Evolutionary conservation across 2,329 filamentous ascomycete species (phyloP).

Genomic region (Fusarium beomiforme): DNA sequence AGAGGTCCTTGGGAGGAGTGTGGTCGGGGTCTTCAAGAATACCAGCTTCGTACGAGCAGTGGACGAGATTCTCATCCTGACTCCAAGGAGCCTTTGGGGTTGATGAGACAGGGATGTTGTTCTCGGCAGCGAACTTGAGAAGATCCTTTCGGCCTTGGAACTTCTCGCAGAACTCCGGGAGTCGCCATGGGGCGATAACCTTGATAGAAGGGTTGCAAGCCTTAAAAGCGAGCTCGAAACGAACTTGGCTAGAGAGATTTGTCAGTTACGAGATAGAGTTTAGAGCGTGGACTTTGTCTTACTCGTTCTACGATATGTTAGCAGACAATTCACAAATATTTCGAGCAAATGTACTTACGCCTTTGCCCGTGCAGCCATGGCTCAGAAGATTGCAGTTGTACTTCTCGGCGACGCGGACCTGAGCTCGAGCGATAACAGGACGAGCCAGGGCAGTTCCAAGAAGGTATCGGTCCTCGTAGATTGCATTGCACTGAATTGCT

Average conservation of each 20-base stretch:
- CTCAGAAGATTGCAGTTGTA: constrained; percentile 53
- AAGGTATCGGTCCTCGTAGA: constrained; percentile 51
- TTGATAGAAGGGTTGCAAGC: constrained; percentile 70
- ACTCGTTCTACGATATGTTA: constrained; percentile 42
- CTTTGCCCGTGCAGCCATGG: constrained; percentile 71
- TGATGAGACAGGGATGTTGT: constrained; percentile 76
- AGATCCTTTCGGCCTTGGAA: constrained; percentile 58
- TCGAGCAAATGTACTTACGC: constrained; percentile 50
- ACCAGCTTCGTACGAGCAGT: constrained; percentile 30
- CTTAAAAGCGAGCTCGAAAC: constrained; percentile 51
- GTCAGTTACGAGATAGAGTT: not conserved
- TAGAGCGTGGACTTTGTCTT: constrained; percentile 18
- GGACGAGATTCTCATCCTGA: constrained; percentile 53
- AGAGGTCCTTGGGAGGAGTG: constrained; percentile 75
- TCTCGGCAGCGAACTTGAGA: constrained; percentile 69
- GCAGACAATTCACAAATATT: not conserved
- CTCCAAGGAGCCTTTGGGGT: constrained; percentile 78
- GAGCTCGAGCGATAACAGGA: constrained; percentile 71
- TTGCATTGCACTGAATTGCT: constrained; percentile 69
- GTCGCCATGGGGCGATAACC: constrained; percentile 79
- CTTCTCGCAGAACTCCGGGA: constrained; percentile 74
- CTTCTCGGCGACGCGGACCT: constrained; percentile 48
- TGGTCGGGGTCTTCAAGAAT: constrained; percentile 61
- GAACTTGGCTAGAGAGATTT: constrained; percentile 46
- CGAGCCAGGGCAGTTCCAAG: constrained; percentile 68